Conservation (phyloP, 192 early-diverging fungal species). For the Backusella psychrophila region DNA sequence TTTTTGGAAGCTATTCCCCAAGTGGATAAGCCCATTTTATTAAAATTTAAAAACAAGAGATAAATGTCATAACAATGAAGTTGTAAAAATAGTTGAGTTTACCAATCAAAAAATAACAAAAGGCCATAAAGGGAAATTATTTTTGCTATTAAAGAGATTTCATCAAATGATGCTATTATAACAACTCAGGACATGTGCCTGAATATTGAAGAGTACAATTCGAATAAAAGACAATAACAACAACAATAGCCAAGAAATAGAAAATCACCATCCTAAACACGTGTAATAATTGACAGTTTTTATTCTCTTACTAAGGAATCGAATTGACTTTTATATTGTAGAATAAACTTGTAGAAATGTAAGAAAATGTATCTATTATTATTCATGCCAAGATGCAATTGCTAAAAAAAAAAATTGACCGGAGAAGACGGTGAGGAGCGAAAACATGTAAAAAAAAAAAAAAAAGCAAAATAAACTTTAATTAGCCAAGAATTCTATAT, state of each 20-base stretch:
- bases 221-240: neutral
- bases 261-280: neutral
- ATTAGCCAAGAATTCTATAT: neutral
- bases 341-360: neutral
- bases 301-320: neutral
- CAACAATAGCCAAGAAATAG: neutral
- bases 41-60: neutral
- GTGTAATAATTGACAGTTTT: neutral
- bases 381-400: too few species aligned
- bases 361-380: too few species aligned
- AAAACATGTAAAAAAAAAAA: neutral
- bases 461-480: neutral
- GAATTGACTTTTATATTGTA: neutral
- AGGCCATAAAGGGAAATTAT: too few species aligned
- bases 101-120: too few species aligned
- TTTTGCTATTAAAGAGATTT: neutral
- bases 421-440: neutral
- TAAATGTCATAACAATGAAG: neutral
- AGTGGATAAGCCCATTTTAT: too few species aligned
- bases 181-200: neutral
- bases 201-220: neutral
- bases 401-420: too few species aligned
- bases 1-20: too few species aligned
- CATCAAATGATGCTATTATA: neutral
- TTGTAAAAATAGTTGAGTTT: too few species aligned